Evolutionary conservation across 2,329 filamentous ascomycete genomes (phyloP).

Genomic region (Apiospora arundinis): DNA sequence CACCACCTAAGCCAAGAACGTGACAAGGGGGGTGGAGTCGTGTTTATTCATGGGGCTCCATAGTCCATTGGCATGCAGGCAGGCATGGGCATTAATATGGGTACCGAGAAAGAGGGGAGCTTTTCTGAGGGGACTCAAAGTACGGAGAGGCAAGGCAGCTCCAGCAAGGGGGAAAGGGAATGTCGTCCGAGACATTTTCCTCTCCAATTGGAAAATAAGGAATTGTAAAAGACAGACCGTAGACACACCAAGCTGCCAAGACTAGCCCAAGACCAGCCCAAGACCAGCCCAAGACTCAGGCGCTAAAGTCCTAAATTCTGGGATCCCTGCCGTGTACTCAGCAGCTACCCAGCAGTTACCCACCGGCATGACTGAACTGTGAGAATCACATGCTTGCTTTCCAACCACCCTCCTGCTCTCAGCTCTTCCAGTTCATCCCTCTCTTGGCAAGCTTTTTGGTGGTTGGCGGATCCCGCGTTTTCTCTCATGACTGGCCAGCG

Average conservation of each 20-base stretch:
- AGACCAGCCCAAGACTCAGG: background rate
- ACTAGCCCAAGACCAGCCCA: too few species aligned
- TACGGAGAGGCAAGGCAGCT: background rate
- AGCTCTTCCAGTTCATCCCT: background rate
- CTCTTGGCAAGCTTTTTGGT: background rate
- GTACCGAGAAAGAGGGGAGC: background rate
- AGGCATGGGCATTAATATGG: background rate
- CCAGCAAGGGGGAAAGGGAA: background rate
- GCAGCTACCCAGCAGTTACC: background rate
- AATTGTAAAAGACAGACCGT: background rate
- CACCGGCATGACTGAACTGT: background rate
- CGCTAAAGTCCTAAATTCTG: background rate
- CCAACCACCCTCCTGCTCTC: background rate
- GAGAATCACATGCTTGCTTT: conserved; percentile 1
- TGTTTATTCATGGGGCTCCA: conserved; percentile 3
- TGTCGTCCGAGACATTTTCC: background rate
- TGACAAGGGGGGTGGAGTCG: background rate
- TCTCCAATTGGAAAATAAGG: conserved; percentile 1
- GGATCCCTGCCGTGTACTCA: background rate
- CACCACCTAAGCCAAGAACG: background rate
- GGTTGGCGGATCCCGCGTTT: background rate
- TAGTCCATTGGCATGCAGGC: too few species aligned
- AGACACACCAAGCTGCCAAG: too few species aligned
- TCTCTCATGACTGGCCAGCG: conserved; percentile 4
- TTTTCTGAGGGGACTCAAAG: too few species aligned